phyloP scores from a whole-genome alignment of 345 rosid genomes.

The Psidium friedrichsthalianum region DNA sequence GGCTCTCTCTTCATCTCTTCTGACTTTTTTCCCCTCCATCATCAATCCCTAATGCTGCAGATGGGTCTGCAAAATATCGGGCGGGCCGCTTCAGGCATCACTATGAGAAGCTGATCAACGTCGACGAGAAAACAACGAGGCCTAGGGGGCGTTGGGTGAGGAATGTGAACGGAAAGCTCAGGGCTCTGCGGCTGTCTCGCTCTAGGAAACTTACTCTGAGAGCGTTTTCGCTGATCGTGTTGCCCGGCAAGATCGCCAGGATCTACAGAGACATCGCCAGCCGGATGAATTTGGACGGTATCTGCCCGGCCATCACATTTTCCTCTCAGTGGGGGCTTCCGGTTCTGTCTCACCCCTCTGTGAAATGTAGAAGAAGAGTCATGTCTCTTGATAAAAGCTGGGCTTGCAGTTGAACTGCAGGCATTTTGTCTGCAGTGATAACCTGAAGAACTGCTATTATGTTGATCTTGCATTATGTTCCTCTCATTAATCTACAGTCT shows the following conservation, averaged over 20 bases:
- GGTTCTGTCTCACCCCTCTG: conserved; percentile 24
- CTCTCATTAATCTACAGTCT: background rate
- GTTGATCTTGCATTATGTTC: background rate
- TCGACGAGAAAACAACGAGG: conserved; percentile 13
- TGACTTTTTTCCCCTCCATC: background rate
- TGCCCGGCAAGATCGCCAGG: conserved; percentile 21
- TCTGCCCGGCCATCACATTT: conserved; percentile 42
- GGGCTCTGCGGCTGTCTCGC: conserved; percentile 42
- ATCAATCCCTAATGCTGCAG: background rate
- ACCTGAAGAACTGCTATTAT: background rate
- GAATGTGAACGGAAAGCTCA: conserved; percentile 30
- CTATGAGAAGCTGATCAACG: conserved; percentile 26
- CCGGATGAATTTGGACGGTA: conserved; percentile 33
- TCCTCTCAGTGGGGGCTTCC: conserved; percentile 72
- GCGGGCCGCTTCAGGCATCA: conserved; percentile 2
- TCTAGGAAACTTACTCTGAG: conserved; percentile 43
- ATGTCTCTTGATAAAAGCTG: background rate
- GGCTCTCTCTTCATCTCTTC: background rate
- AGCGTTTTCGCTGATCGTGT: conserved; percentile 18
- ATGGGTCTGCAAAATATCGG: conserved; percentile 10
- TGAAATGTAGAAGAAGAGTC: conserved; percentile 2
- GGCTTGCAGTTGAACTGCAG: background rate
- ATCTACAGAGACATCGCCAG: conserved; percentile 30
- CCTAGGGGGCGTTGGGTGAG: conserved; percentile 22
- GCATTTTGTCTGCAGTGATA: background rate